phyloP scores from a whole-genome alignment of 2,329 filamentous ascomycete species.

The Eurotiales sp. region DNA sequence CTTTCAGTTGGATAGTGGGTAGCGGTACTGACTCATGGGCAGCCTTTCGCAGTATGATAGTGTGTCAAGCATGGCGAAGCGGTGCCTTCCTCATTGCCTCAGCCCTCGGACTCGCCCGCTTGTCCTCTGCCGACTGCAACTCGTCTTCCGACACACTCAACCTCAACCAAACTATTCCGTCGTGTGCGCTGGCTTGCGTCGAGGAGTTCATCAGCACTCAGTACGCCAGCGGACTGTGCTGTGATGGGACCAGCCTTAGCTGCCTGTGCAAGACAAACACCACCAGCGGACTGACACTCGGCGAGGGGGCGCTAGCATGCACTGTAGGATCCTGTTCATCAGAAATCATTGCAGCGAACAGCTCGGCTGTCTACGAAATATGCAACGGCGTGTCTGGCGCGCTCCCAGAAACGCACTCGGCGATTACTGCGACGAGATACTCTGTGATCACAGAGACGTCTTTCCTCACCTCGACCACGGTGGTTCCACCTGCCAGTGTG shows the following conservation, averaged over 20 bases:
- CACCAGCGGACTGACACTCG: constrained; percentile 61
- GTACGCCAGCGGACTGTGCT: constrained; percentile 52
- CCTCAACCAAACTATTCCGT: constrained; percentile 40
- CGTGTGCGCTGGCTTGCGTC: constrained; percentile 61
- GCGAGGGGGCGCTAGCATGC: constrained; percentile 69
- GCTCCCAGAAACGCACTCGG: constrained; percentile 31
- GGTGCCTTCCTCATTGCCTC: constrained; percentile 21
- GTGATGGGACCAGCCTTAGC: constrained; percentile 49
- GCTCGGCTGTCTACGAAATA: constrained; percentile 50
- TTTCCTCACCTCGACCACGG: constrained; percentile 16
- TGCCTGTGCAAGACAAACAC: constrained; percentile 63
- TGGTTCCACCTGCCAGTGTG: background rate
- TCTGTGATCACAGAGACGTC: constrained; percentile 12
- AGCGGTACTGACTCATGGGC: constrained; percentile 15
- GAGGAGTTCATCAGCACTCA: constrained; percentile 59
- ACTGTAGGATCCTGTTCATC: constrained; percentile 56
- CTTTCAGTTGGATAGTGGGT: background rate
- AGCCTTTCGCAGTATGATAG: constrained; percentile 35
- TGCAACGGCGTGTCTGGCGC: constrained; percentile 46
- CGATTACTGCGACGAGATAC: constrained; percentile 33
- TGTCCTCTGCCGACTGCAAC: constrained; percentile 17
- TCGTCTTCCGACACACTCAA: constrained; percentile 11
- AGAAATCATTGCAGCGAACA: constrained; percentile 35
- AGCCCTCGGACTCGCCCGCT: constrained; percentile 22
- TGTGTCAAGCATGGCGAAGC: constrained; percentile 25